Conservation (phyloP, 164 flowering plant species). For the Nymphaea colorata region DNA sequence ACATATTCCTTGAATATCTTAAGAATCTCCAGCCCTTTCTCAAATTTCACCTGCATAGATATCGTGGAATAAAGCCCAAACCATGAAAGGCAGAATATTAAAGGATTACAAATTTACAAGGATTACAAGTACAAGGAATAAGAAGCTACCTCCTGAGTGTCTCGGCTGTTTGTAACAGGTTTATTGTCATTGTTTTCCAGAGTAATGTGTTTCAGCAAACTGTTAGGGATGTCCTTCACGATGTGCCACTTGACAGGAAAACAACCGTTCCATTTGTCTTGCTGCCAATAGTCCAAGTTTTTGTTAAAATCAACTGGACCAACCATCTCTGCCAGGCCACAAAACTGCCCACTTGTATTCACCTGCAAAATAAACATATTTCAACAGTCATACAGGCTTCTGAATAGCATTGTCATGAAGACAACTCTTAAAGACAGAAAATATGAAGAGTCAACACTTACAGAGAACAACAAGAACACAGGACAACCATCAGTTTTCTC, state of each 20-base stretch:
- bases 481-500: constrained; percentile 57
- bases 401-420: too few relatives aligned
- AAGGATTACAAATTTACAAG: too few relatives aligned
- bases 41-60: constrained; percentile 47
- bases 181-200: constrained; percentile 84
- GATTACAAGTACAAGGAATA: too few relatives aligned
- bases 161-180: constrained; percentile 85
- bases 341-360: constrained; percentile 83
- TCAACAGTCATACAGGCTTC: too few relatives aligned
- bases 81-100: too few relatives aligned
- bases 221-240: constrained; percentile 82
- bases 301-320: constrained; percentile 81
- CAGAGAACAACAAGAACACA: constrained; percentile 75
- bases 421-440: neutral
- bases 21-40: constrained; percentile 66
- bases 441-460: constrained; percentile 19
- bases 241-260: constrained; percentile 88
- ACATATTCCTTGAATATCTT: constrained; percentile 68
- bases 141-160: constrained; percentile 62
- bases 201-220: constrained; percentile 58
- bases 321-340: constrained; percentile 80
- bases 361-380: constrained; percentile 26
- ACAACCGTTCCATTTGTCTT: constrained; percentile 85
- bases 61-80: too few relatives aligned
- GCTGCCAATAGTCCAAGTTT: constrained; percentile 77